Evolutionary conservation across 805 yeast species (phyloP).

Genomic region (Saccharomycopsis selenospora): DNA sequence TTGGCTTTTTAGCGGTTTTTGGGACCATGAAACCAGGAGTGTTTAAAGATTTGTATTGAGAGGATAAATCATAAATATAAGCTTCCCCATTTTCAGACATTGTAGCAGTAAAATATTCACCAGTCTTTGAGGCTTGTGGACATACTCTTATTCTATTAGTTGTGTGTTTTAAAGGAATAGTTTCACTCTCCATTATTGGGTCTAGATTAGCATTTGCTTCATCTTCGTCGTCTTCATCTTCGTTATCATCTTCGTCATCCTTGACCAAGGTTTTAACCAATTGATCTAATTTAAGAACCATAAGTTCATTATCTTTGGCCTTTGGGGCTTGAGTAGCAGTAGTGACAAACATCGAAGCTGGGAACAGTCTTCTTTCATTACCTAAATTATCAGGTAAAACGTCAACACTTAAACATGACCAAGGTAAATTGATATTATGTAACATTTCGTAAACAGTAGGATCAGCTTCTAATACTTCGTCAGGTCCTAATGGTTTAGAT

Average conservation of each 20-base stretch:
- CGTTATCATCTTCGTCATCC: constrained; percentile 72
- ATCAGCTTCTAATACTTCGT: constrained; percentile 94
- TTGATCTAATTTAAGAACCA: constrained; percentile 75
- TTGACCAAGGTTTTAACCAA: constrained; percentile 80
- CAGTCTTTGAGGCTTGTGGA: constrained; percentile 65
- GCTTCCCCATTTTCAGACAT: constrained; percentile 90
- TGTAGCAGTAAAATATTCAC: constrained; percentile 81
- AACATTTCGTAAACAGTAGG: constrained; percentile 94
- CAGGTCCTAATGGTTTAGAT: constrained; percentile 87
- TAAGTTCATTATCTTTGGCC: constrained; percentile 81
- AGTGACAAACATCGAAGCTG: constrained; percentile 77
- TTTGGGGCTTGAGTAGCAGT: constrained; percentile 92
- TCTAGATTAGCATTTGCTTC: constrained; percentile 62
- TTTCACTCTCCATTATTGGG: constrained; percentile 82
- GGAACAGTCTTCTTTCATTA: constrained; percentile 79
- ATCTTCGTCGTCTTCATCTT: constrained; percentile 65
- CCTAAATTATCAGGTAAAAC: constrained; percentile 83
- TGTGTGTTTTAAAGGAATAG: constrained; percentile 69
- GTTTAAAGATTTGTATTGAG: constrained; percentile 78
- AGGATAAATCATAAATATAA: constrained; percentile 68
- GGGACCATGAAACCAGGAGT: constrained; percentile 81
- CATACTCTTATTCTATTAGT: constrained; percentile 84
- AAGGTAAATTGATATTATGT: constrained; percentile 86
- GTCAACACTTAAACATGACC: constrained; percentile 95
- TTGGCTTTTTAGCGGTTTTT: constrained; percentile 68